Evolutionary conservation across 805 yeast genomes (phyloP), one percentile per base, ranked within the genome.

Genomic region (Zygotorulaspora chibaensis): DNA sequence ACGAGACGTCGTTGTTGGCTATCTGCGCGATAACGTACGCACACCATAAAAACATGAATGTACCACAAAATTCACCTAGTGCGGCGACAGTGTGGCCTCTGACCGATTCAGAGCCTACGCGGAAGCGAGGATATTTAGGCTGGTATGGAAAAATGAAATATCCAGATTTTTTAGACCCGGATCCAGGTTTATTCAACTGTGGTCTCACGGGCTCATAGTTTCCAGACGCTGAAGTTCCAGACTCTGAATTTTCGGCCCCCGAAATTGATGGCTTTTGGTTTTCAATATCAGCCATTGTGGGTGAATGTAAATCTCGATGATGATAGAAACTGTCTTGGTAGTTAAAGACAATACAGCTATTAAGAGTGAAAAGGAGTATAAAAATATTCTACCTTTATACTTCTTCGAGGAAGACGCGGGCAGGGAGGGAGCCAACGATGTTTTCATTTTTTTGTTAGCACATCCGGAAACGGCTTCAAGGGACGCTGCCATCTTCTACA

Each of bases 1-100:
- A 56, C 25, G 57, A 52, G 12, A 73, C 69, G 54, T 74, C 81
- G 54, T 74, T 77, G 69, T 83, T 87, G 52, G 95, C 95, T 62
- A 81, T 80, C 65, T 84, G 88, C 31, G 93, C 95, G 73, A 87
- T 86, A 43, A 84, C 75, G 54, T 76, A 85, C 3, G 96, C 95
- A 50, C 81, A 74, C 84, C 88, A 84, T 53, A 88, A 71, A 70
- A 87, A 87, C 65, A 84, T 73, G 62, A 85, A 87, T 30, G 96
- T 87, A 58, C 96, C 96, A 58, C 80, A 76, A 66, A 87, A 85
- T 69, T 87, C 96, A 65, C 89, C 93, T 48, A 77, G 67, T 29
- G 75, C 72, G n/a, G 88, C 90, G 57, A 84, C 71, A 39, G 76
- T 55, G 57, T 83, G 87, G 69, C 83, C 82, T 62, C 80, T 74